Evolutionary conservation across 176 grass and related monocot species (phyloP).

Genomic region (Triticum urartu): DNA sequence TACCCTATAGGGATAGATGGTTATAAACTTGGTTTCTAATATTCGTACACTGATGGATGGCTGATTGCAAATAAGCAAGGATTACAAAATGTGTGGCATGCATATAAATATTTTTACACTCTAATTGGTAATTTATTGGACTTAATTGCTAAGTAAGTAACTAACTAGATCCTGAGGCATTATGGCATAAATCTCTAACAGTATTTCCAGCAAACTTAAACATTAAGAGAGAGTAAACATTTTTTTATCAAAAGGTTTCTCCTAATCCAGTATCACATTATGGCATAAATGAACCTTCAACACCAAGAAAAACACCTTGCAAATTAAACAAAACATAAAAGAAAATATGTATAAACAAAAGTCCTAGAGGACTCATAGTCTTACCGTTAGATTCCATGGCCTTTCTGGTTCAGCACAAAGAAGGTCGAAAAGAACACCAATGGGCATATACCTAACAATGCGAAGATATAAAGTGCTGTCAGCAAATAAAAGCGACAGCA

Average conservation of each 20-base stretch:
- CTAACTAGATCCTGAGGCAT: neutral
- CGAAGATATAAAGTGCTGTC: constrained; percentile 9
- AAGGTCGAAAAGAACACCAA: constrained; percentile 95
- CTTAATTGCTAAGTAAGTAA: neutral
- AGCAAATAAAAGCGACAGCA: neutral
- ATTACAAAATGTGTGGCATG: neutral
- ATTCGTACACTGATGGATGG: neutral
- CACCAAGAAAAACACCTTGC: neutral
- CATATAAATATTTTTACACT: neutral
- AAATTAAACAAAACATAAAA: neutral
- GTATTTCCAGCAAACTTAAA: neutral
- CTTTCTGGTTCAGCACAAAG: constrained; percentile 90
- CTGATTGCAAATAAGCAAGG: constrained; percentile 6
- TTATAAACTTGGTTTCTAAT: neutral
- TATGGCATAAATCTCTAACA: neutral
- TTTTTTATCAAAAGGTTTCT: neutral
- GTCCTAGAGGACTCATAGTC: neutral
- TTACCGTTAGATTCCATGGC: constrained; percentile 96
- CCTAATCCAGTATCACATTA: neutral
- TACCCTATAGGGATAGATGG: neutral
- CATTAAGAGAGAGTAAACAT: neutral
- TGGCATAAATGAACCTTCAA: neutral
- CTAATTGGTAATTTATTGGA: neutral
- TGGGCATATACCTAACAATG: constrained; percentile 81
- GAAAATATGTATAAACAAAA: neutral